phyloP scores from a whole-genome alignment of 768 basidiomycete genomes.

The Auriscalpium vulgare region DNA sequence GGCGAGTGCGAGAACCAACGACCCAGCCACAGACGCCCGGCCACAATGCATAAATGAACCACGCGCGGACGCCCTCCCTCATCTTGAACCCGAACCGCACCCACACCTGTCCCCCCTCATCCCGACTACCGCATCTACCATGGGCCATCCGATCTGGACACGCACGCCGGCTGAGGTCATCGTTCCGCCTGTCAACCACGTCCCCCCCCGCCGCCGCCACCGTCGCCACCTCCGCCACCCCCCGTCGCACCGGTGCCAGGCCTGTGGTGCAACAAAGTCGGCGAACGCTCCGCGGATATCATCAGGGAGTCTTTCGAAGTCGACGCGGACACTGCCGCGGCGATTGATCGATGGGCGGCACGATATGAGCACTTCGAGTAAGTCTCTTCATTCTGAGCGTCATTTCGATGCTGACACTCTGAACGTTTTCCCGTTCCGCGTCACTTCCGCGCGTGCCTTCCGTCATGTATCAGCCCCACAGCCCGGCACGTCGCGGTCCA shows the following conservation, averaged over 20 bases:
- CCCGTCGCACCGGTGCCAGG: constrained; percentile 1
- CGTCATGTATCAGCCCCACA: not conserved
- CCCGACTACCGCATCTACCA: not conserved
- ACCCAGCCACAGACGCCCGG: too few relatives aligned
- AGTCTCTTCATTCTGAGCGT: not conserved
- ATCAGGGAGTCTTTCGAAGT: constrained; percentile 3
- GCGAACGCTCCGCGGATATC: constrained; percentile 4
- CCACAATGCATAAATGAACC: too few relatives aligned
- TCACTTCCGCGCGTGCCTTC: not conserved
- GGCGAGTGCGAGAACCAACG: too few relatives aligned
- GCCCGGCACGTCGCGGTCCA: constrained; percentile 8
- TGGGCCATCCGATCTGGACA: not conserved
- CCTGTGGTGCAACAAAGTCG: constrained; percentile 10
- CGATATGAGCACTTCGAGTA: constrained; percentile 7
- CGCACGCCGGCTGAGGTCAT: not conserved
- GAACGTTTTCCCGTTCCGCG: too few relatives aligned
- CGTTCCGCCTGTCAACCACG: not conserved
- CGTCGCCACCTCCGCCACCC: not conserved
- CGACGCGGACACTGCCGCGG: constrained; percentile 5
- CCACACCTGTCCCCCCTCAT: not conserved
- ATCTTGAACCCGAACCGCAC: too few relatives aligned
- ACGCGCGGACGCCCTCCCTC: too few relatives aligned
- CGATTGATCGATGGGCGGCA: constrained; percentile 7
- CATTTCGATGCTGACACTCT: not conserved
- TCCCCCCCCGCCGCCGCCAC: not conserved